These are phyloP conservation scores for Cladosporium sp. DNA, from an alignment of 2,329 filamentous ascomycete genomes.

Conservation along the genomic window DNA sequence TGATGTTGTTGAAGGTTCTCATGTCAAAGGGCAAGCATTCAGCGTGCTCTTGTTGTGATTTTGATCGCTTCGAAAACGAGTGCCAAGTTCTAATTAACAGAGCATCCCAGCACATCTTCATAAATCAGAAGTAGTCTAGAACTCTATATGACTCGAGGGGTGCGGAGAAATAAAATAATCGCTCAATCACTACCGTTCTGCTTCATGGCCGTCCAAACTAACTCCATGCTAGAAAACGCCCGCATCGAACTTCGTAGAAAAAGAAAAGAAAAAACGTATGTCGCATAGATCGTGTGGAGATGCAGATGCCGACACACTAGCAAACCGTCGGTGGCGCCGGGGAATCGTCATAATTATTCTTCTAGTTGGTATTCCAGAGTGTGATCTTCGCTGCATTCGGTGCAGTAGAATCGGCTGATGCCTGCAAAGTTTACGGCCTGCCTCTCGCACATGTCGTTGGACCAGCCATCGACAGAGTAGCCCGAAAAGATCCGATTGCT, in stretches of 20 bases:
- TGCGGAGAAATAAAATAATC: neutral
- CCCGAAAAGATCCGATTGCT: slow-evolving; percentile 45
- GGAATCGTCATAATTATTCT: slow-evolving; percentile 33
- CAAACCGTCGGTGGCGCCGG: neutral
- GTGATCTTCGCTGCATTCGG: slow-evolving; percentile 46
- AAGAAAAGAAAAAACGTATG: neutral
- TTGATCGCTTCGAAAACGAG: neutral
- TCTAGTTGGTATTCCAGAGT: slow-evolving; percentile 45
- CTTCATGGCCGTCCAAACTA: neutral
- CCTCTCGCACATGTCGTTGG: slow-evolving; percentile 44
- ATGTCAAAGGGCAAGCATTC: neutral
- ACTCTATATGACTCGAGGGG: neutral
- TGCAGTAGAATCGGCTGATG: slow-evolving; percentile 48
- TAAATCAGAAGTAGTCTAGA: neutral
- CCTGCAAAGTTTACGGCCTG: slow-evolving; percentile 38
- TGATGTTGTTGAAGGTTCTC: neutral
- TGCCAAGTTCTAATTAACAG: neutral
- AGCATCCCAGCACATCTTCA: neutral
- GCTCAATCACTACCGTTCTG: neutral
- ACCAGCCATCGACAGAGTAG: slow-evolving; percentile 51
- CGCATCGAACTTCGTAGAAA: neutral
- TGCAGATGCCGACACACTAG: neutral
- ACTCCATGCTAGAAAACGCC: neutral
- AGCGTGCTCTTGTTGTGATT: neutral
- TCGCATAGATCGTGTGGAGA: neutral